Evolutionary conservation across 768 basidiomycete species (phyloP).

Genomic region (Psilocybe subaeruginosa): DNA sequence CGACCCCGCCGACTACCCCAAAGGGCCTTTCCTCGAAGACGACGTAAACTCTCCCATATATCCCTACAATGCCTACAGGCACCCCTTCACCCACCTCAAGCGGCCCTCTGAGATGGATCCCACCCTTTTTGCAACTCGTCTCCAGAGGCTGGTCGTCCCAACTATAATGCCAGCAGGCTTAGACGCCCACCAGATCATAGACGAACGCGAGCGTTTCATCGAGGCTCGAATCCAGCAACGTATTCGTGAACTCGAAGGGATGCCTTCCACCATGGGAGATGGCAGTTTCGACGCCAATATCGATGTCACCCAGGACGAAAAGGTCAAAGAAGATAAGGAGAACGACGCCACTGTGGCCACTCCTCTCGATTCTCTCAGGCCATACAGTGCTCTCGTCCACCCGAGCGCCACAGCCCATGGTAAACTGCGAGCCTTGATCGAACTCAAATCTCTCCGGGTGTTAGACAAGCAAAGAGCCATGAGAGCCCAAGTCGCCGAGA

Average conservation of each 20-base stretch:
- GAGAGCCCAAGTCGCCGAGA: conserved; percentile 84
- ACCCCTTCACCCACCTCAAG: conserved; percentile 83
- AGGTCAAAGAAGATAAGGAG: conserved; percentile 46
- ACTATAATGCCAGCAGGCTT: conserved; percentile 90
- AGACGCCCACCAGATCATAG: conserved; percentile 88
- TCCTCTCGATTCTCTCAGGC: conserved; percentile 31
- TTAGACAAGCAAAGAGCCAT: conserved; percentile 91
- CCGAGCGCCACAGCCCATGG: conserved; percentile 71
- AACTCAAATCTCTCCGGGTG: conserved; percentile 87
- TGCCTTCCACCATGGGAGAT: conserved; percentile 82
- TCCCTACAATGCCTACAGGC: conserved; percentile 88
- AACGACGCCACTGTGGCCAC: conserved; percentile 29
- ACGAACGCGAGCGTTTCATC: conserved; percentile 90
- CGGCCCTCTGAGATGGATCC: conserved; percentile 64
- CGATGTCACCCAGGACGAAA: conserved; percentile 38
- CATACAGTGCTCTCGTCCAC: conserved; percentile 44
- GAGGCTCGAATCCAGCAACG: conserved; percentile 89
- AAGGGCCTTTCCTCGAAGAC: conserved; percentile 78
- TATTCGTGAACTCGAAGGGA: conserved; percentile 79
- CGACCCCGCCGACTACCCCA: conserved; percentile 64
- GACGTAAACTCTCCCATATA: conserved; percentile 81
- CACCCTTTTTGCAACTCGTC: conserved; percentile 65
- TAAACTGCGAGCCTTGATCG: conserved; percentile 89
- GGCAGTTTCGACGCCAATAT: conserved; percentile 60
- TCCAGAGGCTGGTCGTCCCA: conserved; percentile 84